A percentile compares a stretch with the other conserved stretches of the same genome.
Conservation (phyloP, 257 asterid species). For the Jaltomata sinuosa region DNA sequence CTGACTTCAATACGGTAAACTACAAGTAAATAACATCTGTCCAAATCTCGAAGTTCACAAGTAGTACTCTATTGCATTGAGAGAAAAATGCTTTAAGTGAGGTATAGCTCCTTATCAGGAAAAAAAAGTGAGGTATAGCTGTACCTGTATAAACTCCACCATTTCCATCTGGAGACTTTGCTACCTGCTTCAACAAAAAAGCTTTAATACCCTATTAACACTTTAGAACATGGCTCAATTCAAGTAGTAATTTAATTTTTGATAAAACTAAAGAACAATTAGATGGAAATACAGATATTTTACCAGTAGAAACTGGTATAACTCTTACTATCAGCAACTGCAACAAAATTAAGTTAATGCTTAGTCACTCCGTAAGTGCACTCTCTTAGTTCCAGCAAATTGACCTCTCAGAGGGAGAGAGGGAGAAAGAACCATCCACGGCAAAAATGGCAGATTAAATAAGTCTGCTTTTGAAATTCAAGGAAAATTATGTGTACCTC, state of each 20-base stretch:
- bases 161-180: constrained; percentile 97
- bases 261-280: background rate
- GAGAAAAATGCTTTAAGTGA: background rate
- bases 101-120: background rate
- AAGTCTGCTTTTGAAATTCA: background rate
- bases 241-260: background rate
- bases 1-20: constrained; percentile 1
- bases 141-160: constrained; percentile 96
- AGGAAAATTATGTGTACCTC: background rate
- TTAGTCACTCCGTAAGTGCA: background rate
- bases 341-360: background rate
- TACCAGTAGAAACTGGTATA: background rate
- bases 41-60: background rate
- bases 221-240: background rate
- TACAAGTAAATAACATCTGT: background rate
- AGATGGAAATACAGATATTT: background rate
- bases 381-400: background rate
- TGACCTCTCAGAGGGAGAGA: background rate
- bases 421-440: background rate
- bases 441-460: background rate
- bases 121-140: background rate
- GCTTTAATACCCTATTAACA: background rate
- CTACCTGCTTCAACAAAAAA: constrained; percentile 42
- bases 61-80: background rate
- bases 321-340: background rate